Evolutionary conservation across 2,329 filamentous ascomycete genomes (phyloP), one percentile per base, ranked within the genome.

Genomic region (Fusarium sterilihyphosum): DNA sequence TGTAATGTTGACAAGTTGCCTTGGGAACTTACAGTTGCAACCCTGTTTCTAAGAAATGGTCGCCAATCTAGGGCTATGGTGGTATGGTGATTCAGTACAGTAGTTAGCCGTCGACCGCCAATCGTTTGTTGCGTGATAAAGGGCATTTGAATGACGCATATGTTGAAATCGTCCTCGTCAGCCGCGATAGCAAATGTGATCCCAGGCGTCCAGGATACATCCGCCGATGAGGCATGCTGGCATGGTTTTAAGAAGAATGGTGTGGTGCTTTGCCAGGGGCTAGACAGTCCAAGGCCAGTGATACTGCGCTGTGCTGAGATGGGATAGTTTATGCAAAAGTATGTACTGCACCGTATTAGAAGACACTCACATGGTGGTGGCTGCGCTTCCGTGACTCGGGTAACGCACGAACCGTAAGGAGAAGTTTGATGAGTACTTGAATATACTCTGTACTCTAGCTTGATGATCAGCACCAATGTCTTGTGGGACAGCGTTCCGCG

Each of bases 321-420:
- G 57, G 41, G 43, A 46, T 49, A 40, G 38, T 40, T 50, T 66
- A 65, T 67, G 38, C 54, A 50, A 58, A 68, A 69, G 69, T 59
- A 62, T 67, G 47, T 53, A 53, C n/a, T 26, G 49, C 33, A 53
- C 33, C n/a, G 33, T 53, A 37, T 53, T 37, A 26, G 64, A 44
- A 40, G 65, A 67, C 65, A 47, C 60, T 76, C 71, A 76, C 69
- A 77, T 67, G 65, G 58, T 46, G 60, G 67, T 74, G 73, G 62
- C 57, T 71, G 67, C 70, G 56, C 63, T 75, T 75, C 58, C 52
- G 66, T 61, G 64, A 70, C 63, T 75, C 53, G 46, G 56, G 59
- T 68, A 71, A 73, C 71, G 66, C 71, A 74, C 58, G 49, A 69
- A 70, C 66, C 65, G 70, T 62, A 70, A 75, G 68, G 66, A 68